These are phyloP conservation scores for Serendipita vermifera DNA, from an alignment of 768 basidiomycete genomes.

Conservation along the genomic window DNA sequence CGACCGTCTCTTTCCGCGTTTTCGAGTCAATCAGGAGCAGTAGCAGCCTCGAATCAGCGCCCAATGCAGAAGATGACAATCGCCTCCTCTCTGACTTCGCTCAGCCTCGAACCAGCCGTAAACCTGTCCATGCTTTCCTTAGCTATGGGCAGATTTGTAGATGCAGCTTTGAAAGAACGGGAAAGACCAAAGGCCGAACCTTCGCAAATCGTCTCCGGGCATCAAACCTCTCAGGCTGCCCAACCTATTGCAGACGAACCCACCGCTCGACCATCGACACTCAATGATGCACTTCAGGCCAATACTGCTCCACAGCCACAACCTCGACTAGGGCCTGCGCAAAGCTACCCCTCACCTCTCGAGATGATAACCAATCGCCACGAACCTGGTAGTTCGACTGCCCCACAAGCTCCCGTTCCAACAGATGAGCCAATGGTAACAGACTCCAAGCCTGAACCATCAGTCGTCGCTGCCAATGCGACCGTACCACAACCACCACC, in stretches of 20 bases:
- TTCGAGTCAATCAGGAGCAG: not conserved
- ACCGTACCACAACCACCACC: not conserved
- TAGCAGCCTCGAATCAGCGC: not conserved
- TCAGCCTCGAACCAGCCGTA: not conserved
- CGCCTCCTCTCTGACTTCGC: not conserved
- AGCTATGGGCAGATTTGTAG: not conserved
- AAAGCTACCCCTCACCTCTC: slow-evolving; percentile 2
- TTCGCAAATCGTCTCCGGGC: not conserved
- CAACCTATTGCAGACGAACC: too few relatives aligned
- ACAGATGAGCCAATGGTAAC: not conserved
- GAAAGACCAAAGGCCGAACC: not conserved
- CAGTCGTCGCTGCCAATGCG: not conserved
- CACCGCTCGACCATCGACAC: too few relatives aligned
- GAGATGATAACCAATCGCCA: not conserved
- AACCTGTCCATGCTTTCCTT: not conserved
- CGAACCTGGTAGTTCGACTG: not conserved
- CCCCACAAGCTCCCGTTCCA: not conserved
- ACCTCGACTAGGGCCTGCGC: too few relatives aligned
- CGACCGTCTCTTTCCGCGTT: not conserved
- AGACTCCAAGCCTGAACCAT: not conserved
- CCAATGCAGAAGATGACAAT: too few relatives aligned
- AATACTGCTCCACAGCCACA: too few relatives aligned
- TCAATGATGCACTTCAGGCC: too few relatives aligned
- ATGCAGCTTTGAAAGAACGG: not conserved
- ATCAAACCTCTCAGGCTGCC: too few relatives aligned